Conservation (phyloP, 1,284 basidiomycete species). For the Hymenochaete sp. region DNA sequence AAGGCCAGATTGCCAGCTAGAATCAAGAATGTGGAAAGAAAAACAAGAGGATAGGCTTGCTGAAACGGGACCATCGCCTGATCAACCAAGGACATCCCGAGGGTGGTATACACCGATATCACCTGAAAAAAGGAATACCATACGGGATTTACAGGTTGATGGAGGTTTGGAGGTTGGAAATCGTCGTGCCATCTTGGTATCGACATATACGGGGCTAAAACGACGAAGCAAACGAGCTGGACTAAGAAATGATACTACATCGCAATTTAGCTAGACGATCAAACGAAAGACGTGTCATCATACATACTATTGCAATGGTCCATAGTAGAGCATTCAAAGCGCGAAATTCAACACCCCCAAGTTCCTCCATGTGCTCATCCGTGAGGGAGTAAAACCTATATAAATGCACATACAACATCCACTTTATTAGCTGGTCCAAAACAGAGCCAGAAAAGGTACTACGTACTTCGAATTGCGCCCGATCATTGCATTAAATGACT, state of each 20-base stretch:
- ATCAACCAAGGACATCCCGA: constrained; percentile 85
- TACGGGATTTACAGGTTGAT: constrained; percentile 45
- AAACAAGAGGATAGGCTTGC: constrained; percentile 75
- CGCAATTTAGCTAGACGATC: neutral
- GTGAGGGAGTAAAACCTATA: constrained; percentile 78
- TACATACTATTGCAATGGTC: constrained; percentile 54
- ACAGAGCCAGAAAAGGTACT: no score
- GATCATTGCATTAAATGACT: constrained; percentile 77
- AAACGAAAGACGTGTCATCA: no score
- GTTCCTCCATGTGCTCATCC: constrained; percentile 79
- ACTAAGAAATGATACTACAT: constrained; percentile 68
- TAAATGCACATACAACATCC: no score
- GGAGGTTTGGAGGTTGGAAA: constrained; percentile 49
- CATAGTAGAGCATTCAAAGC: constrained; percentile 76
- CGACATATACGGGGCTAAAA: constrained; percentile 74
- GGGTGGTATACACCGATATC: constrained; percentile 87
- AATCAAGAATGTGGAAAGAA: constrained; percentile 62
- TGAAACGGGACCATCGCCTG: constrained; percentile 86
- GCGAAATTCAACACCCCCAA: constrained; percentile 92
- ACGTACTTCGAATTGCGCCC: constrained; percentile 80
- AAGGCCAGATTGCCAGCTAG: constrained; percentile 90
- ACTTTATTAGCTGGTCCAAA: no score
- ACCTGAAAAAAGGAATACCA: constrained; percentile 87
- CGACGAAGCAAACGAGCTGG: constrained; percentile 57
- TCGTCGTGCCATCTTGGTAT: constrained; percentile 41